A percentile compares a stretch with the other conserved stretches of the same genome.
phyloP scores from a whole-genome alignment of 2,329 filamentous ascomycete species.

The Trichoderma koningii region DNA sequence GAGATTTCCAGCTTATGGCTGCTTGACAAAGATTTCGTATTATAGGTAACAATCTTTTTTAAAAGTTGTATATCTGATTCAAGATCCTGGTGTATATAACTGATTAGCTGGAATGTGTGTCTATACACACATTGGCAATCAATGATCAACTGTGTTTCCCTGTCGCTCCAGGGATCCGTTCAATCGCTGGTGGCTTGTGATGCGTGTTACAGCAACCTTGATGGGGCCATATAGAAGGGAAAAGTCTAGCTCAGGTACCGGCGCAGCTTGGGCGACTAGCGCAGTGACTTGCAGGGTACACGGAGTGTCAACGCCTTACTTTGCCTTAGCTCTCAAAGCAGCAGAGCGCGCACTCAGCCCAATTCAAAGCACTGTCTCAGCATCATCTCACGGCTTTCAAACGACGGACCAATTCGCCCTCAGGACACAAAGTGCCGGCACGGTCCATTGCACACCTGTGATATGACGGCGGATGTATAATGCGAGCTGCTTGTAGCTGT shows the following conservation, averaged over 20 bases:
- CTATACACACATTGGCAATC: too few relatives aligned
- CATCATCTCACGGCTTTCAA: slow-evolving; percentile 21
- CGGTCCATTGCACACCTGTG: neutral
- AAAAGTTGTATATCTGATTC: too few relatives aligned
- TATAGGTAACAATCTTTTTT: too few relatives aligned
- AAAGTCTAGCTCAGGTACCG: slow-evolving; percentile 15
- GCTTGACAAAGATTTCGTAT: neutral
- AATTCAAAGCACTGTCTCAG: slow-evolving; percentile 4
- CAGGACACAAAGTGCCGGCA: too few relatives aligned
- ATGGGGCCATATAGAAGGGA: slow-evolving; percentile 3
- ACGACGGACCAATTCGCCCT: neutral
- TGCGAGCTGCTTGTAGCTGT: slow-evolving; percentile 17
- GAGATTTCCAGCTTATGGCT: neutral
- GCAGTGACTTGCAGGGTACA: slow-evolving; percentile 8
- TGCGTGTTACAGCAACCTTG: slow-evolving; percentile 5
- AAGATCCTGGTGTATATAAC: too few relatives aligned
- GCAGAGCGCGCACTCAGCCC: slow-evolving; percentile 4
- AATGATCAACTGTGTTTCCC: neutral
- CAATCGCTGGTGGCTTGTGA: too few relatives aligned
- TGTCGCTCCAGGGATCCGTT: neutral
- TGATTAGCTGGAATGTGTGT: too few relatives aligned
- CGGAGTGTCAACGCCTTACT: neutral
- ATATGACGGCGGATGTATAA: slow-evolving; percentile 17
- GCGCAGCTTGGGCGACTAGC: neutral
- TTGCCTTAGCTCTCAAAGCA: slow-evolving; percentile 11